Conservation (phyloP, 2,329 filamentous ascomycete species). For the Penicillium janthinellum region DNA sequence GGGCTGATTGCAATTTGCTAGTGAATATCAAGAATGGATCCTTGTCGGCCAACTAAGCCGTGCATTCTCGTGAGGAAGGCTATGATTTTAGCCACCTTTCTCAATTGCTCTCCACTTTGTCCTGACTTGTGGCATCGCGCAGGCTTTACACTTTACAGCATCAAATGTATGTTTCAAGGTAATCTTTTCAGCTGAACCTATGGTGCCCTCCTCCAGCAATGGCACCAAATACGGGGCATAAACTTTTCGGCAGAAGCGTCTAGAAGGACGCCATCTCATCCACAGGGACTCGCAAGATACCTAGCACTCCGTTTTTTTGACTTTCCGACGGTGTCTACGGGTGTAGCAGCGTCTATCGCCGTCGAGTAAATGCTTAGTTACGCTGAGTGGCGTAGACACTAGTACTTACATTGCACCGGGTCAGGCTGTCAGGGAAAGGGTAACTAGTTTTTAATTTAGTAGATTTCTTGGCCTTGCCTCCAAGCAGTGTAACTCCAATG, state of each 20-base stretch:
- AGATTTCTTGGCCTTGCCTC: neutral
- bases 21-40: neutral
- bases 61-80: no score
- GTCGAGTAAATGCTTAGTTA: neutral
- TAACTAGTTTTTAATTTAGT: neutral
- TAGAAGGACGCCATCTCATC: neutral
- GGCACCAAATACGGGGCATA: neutral
- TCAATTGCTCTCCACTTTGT: neutral
- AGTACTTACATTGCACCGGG: neutral
- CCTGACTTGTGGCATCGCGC: neutral
- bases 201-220: neutral
- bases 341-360: no score
- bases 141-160: no score
- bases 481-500: slow-evolving; percentile 13
- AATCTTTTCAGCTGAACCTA: no score
- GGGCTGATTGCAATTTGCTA: neutral
- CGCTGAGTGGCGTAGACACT: neutral
- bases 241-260: neutral
- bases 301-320: neutral
- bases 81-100: neutral
- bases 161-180: neutral
- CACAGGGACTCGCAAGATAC: neutral
- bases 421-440: no score
- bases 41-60: neutral
- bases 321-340: neutral